These are phyloP conservation scores for Ophiorrhiza pumila DNA, from an alignment of 257 asterid genomes.

Conservation along the genomic window DNA sequence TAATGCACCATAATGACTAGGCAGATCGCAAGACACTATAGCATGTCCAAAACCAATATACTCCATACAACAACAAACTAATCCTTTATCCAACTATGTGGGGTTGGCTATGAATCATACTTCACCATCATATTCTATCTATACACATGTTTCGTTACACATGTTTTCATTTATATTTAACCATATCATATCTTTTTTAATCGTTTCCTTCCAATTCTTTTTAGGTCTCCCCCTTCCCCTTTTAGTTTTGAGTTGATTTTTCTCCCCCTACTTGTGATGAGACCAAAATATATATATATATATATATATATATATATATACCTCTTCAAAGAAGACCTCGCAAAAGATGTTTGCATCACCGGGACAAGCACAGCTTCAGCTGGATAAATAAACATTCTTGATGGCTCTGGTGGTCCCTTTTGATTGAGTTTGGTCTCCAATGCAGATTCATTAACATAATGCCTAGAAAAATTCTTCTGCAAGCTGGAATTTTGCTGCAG, in stretches of 20 bases:
- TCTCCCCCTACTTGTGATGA: neutral
- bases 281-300: no score
- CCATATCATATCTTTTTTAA: no score
- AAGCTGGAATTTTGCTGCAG: slow-evolving; percentile 34
- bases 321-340: slow-evolving; percentile 92
- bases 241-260: no score
- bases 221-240: no score
- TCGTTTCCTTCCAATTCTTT: no score
- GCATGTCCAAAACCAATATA: neutral
- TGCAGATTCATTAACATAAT: slow-evolving; percentile 46
- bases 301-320: no score
- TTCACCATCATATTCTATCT: no score
- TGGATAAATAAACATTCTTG: slow-evolving; percentile 70
- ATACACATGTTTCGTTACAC: no score
- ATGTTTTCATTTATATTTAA: no score
- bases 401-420: slow-evolving; percentile 46
- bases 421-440: slow-evolving; percentile 46
- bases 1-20: neutral
- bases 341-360: slow-evolving; percentile 79
- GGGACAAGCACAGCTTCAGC: slow-evolving; percentile 94
- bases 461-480: slow-evolving; percentile 42
- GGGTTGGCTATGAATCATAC: no score
- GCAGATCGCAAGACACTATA: neutral
- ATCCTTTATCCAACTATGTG: no score
- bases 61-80: no score